A percentile compares a stretch with the other conserved stretches of the same genome.
Conservation (phyloP, 768 basidiomycete species). For the Kwoniella pini region DNA sequence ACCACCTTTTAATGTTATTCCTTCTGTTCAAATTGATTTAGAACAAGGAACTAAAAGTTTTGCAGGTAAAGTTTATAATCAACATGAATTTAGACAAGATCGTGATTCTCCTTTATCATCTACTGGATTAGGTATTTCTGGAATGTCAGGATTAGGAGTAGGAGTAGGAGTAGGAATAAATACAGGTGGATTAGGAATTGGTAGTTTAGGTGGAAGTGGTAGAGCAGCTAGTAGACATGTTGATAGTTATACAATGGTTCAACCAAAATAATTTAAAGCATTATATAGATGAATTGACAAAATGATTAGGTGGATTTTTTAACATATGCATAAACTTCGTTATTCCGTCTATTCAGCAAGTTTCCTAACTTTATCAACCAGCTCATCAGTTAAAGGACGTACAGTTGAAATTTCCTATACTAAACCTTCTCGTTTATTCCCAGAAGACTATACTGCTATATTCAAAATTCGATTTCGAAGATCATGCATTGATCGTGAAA, state of each 20-base stretch:
- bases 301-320: not conserved
- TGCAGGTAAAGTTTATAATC: constrained; percentile 46
- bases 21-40: not conserved
- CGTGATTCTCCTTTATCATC: not conserved
- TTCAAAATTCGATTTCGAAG: too few relatives aligned
- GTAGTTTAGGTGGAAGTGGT: not conserved
- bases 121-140: not conserved
- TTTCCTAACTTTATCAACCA: too few relatives aligned
- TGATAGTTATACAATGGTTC: constrained; percentile 23
- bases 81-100: constrained; percentile 37
- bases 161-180: constrained; percentile 16
- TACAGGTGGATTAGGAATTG: constrained; percentile 5
- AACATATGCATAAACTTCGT: too few relatives aligned
- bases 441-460: too few relatives aligned
- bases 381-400: too few relatives aligned
- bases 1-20: constrained; percentile 34
- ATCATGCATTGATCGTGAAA: too few relatives aligned
- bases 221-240: constrained; percentile 45
- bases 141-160: not conserved
- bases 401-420: too few relatives aligned
- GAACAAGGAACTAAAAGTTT: constrained; percentile 31
- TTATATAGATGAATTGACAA: not conserved
- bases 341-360: too few relatives aligned
- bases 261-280: not conserved
- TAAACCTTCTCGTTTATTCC: too few relatives aligned